These are phyloP conservation scores for Salvia hispanica DNA, from an alignment of 257 asterid genomes.

Conservation along the genomic window DNA sequence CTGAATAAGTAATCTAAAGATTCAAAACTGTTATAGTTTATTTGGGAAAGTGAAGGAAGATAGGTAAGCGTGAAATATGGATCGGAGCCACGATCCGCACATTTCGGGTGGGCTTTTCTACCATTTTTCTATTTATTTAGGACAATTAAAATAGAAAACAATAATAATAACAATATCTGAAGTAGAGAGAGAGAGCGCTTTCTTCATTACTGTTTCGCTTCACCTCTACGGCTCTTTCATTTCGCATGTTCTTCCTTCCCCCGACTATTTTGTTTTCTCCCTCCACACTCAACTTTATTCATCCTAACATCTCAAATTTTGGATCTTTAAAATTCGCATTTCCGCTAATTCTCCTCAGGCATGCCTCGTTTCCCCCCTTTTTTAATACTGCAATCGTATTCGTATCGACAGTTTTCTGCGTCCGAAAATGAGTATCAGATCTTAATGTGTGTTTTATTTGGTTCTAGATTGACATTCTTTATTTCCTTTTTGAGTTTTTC, in stretches of 20 bases:
- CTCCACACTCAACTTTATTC: slow-evolving; percentile 31
- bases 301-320: background rate
- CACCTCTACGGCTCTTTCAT: slow-evolving; percentile 25
- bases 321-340: slow-evolving; percentile 35
- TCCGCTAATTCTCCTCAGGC: slow-evolving; percentile 36
- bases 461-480: background rate
- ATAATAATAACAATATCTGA: too few relatives aligned
- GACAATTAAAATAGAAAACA: too few relatives aligned
- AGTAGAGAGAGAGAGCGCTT: background rate
- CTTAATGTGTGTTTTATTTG: background rate
- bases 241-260: slow-evolving; percentile 26
- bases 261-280: slow-evolving; percentile 38
- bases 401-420: background rate
- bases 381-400: slow-evolving; percentile 9
- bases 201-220: slow-evolving; percentile 37
- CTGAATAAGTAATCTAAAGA: too few relatives aligned
- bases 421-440: background rate
- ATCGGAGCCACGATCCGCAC: slow-evolving; percentile 63
- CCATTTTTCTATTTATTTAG: background rate
- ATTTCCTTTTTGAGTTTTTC: background rate
- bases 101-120: slow-evolving; percentile 35
- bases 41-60: background rate
- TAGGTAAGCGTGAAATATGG: slow-evolving; percentile 40
- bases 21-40: background rate
- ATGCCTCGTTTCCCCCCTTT: background rate